Base-by-base conservation (phyloP, 2,329 filamentous ascomycete species). In the Neonectria hederae region DNA sequence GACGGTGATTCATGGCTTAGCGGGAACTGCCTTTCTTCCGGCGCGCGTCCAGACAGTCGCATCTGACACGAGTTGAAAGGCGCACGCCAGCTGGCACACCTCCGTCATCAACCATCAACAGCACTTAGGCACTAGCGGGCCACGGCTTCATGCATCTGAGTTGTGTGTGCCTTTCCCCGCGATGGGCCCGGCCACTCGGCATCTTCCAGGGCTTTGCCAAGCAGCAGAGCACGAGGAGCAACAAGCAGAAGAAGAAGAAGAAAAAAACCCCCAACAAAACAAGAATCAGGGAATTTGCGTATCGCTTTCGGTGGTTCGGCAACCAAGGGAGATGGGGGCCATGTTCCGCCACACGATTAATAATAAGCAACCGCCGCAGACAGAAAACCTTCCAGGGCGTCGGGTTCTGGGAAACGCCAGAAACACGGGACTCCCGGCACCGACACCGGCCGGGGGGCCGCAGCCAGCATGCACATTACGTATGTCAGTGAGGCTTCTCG, bases 271-370 rank as follows among this genome's bases (percentile, higher is more conserved):
- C n/a, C n/a, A 1, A 10, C 3, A 21, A 19, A 46, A 40, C 43
- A 42, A n/a, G 28, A 57, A 62, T 21, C 59, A 62, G 46, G 59
- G 59, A 57, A 46, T 42, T 49, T 42, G 54, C 21, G 38, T 22
- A 35, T 56, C 13, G 46, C 2, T 4, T 13, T 24, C 30, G 22
- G 22, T 28, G 19, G 21, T 42, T 42, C 32, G 35, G 32, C 54
- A 40, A 49, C 48, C 43, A 40, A 17, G 32, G 30, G 8, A 11
- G n/a, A n/a, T n/a, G n/a, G n/a, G 6, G 40, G 28, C 35, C 46
- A 21, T 49, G 24, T 49, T 24, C 45, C 22, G 17, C 45, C 19
- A 28, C 22, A 14, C 38, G 38, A 40, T 40, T 40, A n/a, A n/a
- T n/a, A n/a, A n/a, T n/a, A n/a, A 19, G 38, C 38, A n/a, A 17